Evolutionary conservation across 208 protist species (phyloP).

Genomic region (Trypanosoma cruzi): DNA sequence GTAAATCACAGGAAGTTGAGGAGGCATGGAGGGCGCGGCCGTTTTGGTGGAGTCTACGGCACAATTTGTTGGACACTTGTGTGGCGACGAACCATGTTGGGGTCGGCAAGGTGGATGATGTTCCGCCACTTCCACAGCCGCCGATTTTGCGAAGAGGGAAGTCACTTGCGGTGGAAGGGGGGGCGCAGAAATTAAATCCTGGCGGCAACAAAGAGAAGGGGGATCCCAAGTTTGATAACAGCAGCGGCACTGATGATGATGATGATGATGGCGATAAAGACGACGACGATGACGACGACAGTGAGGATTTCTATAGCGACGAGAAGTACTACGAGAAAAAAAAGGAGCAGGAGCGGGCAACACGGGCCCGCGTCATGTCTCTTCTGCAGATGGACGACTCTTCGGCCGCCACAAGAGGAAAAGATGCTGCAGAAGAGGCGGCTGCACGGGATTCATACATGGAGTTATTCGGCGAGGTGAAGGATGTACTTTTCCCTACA

Average conservation of each 20-base stretch:
- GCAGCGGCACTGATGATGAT: neutral
- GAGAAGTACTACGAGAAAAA: slow-evolving; percentile 24
- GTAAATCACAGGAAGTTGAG: neutral
- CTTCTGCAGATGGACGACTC: slow-evolving; percentile 17
- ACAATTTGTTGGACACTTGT: neutral
- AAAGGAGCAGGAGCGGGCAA: slow-evolving; percentile 17
- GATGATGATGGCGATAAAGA: slow-evolving; percentile 7
- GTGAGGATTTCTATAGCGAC: slow-evolving; percentile 30
- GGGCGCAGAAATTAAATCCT: neutral
- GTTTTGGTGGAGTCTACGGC: neutral
- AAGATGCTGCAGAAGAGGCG: neutral
- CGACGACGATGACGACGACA: slow-evolving; percentile 8
- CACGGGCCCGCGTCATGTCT: slow-evolving; percentile 6
- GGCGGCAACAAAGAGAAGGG: neutral
- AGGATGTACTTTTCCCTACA: slow-evolving; percentile 7
- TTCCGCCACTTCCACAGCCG: slow-evolving; percentile 21
- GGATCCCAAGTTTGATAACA: neutral
- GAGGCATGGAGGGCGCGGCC: neutral
- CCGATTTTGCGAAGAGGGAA: neutral
- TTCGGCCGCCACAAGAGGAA: neutral
- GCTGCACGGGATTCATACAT: slow-evolving; percentile 17
- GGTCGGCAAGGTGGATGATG: slow-evolving; percentile 1
- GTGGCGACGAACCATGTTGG: neutral
- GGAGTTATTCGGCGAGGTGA: slow-evolving; percentile 26
- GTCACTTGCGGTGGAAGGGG: neutral